Evolutionary conservation across 345 rosid species (phyloP).

Genomic region (Acer yangbiense): DNA sequence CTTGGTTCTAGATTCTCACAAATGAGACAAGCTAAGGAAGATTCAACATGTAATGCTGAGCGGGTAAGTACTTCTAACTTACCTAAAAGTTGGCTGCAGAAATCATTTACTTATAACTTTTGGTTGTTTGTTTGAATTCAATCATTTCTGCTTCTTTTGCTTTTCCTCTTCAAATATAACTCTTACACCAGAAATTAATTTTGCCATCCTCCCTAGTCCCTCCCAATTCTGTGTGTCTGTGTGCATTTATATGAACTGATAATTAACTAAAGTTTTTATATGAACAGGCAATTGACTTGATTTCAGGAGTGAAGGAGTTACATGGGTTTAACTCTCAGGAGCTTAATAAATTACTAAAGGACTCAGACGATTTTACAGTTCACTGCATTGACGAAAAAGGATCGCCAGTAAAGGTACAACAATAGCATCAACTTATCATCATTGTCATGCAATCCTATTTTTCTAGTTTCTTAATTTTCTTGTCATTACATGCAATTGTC

Average conservation of each 20-base stretch:
- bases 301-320: constrained; percentile 69
- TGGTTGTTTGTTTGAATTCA: neutral
- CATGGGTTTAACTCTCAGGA: constrained; percentile 70
- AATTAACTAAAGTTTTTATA: neutral
- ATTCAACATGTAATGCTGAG: constrained; percentile 28
- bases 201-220: neutral
- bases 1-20: constrained; percentile 22
- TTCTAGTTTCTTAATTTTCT: neutral
- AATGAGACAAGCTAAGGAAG: constrained; percentile 43
- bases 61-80: constrained; percentile 40
- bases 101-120: neutral
- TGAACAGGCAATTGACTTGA: constrained; percentile 56
- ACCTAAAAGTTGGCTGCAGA: constrained; percentile 6
- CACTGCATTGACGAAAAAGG: constrained; percentile 39
- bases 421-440: constrained; percentile 3
- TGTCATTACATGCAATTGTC: neutral
- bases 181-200: constrained; percentile 8
- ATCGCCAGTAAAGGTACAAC: constrained; percentile 53
- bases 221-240: neutral
- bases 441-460: constrained; percentile 6
- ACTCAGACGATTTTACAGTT: constrained; percentile 64
- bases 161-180: neutral
- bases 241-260: neutral
- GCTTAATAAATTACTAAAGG: constrained; percentile 66
- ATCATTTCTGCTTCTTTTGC: neutral